These are phyloP conservation scores for Thalia dealbata DNA, from an alignment of 176 grass and related monocot species.

Conservation along the genomic window DNA sequence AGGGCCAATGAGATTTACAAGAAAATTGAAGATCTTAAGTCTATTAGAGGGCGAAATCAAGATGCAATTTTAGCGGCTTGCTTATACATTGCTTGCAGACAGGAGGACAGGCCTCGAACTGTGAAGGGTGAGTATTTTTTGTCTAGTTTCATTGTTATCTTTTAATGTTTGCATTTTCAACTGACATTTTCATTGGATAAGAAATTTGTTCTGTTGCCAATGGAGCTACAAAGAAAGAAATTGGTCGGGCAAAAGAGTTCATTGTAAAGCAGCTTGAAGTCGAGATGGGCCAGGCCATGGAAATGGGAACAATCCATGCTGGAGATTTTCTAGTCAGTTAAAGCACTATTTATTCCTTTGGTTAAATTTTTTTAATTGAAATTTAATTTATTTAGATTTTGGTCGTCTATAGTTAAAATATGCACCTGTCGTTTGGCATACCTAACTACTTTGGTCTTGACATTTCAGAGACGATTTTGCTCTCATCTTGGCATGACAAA, in stretches of 20 bases:
- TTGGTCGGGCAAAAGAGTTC: slow-evolving; percentile 19
- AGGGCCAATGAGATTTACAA: slow-evolving; percentile 21
- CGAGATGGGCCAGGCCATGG: slow-evolving; percentile 16
- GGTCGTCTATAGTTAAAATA: background rate
- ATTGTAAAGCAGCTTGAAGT: slow-evolving; percentile 21
- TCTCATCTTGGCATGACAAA: slow-evolving; percentile 19
- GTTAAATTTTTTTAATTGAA: background rate
- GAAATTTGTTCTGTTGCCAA: slow-evolving; percentile 24
- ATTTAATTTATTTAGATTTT: background rate
- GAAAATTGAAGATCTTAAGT: slow-evolving; percentile 15
- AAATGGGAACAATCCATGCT: slow-evolving; percentile 21
- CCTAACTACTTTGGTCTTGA: background rate
- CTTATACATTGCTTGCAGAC: slow-evolving; percentile 20
- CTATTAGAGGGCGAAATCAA: slow-evolving; percentile 13
- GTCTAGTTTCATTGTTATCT: background rate
- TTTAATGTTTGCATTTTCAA: background rate
- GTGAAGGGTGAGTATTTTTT: background rate
- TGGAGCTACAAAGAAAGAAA: slow-evolving; percentile 21
- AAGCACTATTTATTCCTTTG: background rate
- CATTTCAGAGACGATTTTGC: slow-evolving; percentile 9
- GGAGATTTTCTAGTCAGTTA: slow-evolving; percentile 21
- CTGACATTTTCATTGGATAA: background rate
- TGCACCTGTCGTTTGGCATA: background rate
- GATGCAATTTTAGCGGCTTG: slow-evolving; percentile 26
- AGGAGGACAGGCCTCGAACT: slow-evolving; percentile 19